These are phyloP conservation scores for Termitomyces sp. DNA, from an alignment of 768 basidiomycete species.

Conservation along the genomic window DNA sequence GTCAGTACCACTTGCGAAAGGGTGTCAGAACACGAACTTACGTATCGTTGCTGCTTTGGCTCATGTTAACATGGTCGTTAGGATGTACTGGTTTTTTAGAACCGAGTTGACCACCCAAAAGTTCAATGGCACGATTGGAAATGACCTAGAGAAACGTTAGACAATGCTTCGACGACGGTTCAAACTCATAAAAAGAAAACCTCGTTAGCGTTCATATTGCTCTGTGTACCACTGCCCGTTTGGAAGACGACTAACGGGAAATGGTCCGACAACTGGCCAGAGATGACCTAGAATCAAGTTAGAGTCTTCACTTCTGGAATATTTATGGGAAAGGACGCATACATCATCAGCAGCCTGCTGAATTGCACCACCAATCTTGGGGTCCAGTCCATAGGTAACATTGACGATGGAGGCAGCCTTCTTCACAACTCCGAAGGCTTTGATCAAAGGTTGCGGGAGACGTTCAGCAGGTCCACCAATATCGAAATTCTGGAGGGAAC, in stretches of 20 bases:
- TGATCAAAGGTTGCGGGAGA: constrained; percentile 92
- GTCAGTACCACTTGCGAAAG: neutral
- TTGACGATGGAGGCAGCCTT: constrained; percentile 95
- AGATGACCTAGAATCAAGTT: constrained; percentile 70
- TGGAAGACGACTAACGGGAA: constrained; percentile 99
- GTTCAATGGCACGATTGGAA: constrained; percentile 96
- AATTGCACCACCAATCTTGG: constrained; percentile 84
- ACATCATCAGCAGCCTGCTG: constrained; percentile 93
- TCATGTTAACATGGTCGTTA: constrained; percentile 99
- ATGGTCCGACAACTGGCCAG: constrained; percentile 89
- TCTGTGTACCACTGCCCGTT: constrained; percentile 97
- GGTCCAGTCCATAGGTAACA: constrained; percentile 84
- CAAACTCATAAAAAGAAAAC: constrained; percentile 31
- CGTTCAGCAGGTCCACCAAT: constrained; percentile 95
- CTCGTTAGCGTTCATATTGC: constrained; percentile 99
- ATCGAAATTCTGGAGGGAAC: constrained; percentile 96
- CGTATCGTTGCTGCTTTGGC: constrained; percentile 99
- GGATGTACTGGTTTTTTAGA: constrained; percentile 98
- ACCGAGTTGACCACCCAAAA: constrained; percentile 92
- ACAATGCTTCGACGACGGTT: neutral
- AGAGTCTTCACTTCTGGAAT: neutral
- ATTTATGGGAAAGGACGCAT: neutral
- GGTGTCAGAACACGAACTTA: constrained; percentile 33
- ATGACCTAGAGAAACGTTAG: constrained; percentile 63
- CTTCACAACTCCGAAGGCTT: constrained; percentile 96